Evolutionary conservation across 2,329 filamentous ascomycete species (phyloP), one percentile per base, ranked within the genome.

Genomic region (Coccinonectria pachysandricola): DNA sequence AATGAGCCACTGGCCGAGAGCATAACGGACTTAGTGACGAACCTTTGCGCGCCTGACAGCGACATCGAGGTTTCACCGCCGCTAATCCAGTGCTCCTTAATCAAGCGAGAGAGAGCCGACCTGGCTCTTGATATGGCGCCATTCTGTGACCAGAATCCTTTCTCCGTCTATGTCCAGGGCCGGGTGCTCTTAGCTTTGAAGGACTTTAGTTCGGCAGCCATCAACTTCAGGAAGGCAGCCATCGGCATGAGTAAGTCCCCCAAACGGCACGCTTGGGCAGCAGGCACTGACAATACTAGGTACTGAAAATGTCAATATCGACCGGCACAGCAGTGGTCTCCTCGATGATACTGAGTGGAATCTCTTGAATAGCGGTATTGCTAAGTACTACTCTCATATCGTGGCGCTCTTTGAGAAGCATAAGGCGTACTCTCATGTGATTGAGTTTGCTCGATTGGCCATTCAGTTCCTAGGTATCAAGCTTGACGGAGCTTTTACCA

Each of bases 381-480:
- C 84, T 5, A 76, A 72, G 36, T 98, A 95, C 57, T 92, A 92
- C 53, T 75, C 79, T 21, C 91, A 98, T 51, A 71, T 96, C 26
- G 71, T 87, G 8, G 68, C 74, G 12, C 65, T 98, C 2, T 96
- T 82, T 47, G 87, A 95, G 50, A 72, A 71, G 41, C 70, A 74
- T 21, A 80, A 78, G 40, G 75, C 79, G 1, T 83, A 82, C 52
- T 80, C 82, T 2, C 82, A 80, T 45, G 83, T 92, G 20, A 71
- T 85, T 5, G 83, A 93, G 39, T 95, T 94, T 60, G 77, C 83
- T 19, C 71, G 75, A 19, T 61, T 87, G 13, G 77, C 82, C 5
- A 61, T 92, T 21, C 76, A 84, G 43, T 79, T 82, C 35, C 46
- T 64, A 13, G 36, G 43, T 4, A 25, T 35, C 14, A 43, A 42